Base-by-base conservation (phyloP, 495 filamentous ascomycete species). In the Hyaloscypha bicolor region DNA sequence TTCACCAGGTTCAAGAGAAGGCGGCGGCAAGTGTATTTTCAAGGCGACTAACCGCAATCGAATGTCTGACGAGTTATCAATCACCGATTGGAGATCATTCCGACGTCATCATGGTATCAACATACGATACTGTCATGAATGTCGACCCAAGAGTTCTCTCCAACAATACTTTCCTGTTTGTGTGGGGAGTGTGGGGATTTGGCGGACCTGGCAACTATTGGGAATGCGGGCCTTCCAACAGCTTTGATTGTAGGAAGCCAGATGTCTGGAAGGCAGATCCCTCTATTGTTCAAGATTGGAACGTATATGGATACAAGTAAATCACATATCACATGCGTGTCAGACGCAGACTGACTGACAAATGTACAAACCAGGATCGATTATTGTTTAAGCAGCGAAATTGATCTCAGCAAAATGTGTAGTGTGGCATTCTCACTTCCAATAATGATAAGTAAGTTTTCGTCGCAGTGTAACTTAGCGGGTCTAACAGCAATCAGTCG, bases 381-480 rank as follows among this genome's bases (percentile, higher is more conserved):
- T 53, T 53, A 53, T 25, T 53, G 51, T 25, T n/a, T 53, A 21
- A 53, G 19, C 19, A 53, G 51, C 51, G 51, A 14, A 4, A 2
- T 8, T 21, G 6, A n/a, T 53, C 51, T 53, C 3, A 25, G 22
- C 22, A 25, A 53, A 21, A 21, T 25, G 19, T 53, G 51, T 25
- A 53, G 51, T 4, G 22, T 53, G 19, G 22, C 6, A 53, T 21
- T 53, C 51, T 53, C 51, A 21, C 6, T 53, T n/a, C 51, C 51
- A 25, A 53, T 53, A 21, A 53, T 53, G 51, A 53, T 53, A 53
- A 25, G 51, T 53, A 53, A 53, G 22, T 25, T 53, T 53, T 4
- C 22, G 51, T 53, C 51, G 51, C 51, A 53, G 51, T 53, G 22
- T n/a, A n/a, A 21, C 19, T 21, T 53, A 4, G 3, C 22, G 22